phyloP scores from a whole-genome alignment of 2,329 filamentous ascomycete genomes.

The Clonostachys byssicola region DNA sequence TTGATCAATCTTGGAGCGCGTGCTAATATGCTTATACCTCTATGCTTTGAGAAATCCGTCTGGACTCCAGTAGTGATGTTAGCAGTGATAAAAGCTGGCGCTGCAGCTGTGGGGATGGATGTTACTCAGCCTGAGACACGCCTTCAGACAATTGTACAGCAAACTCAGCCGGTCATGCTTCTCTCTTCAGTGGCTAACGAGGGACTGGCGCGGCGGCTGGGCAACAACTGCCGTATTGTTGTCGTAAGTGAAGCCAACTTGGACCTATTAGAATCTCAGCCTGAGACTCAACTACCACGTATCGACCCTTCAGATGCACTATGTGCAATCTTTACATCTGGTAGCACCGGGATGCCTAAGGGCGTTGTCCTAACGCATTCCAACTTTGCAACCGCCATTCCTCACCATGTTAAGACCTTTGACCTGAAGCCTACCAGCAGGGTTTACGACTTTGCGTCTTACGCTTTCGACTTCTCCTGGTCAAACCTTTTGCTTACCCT shows the following conservation, averaged over 20 bases:
- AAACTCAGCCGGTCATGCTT: conserved; percentile 24
- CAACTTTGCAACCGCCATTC: conserved; percentile 7
- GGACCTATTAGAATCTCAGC: background rate
- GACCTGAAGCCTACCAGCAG: conserved; percentile 33
- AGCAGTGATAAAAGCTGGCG: conserved; percentile 17
- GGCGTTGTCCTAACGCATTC: conserved; percentile 8
- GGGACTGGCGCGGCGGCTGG: conserved; percentile 27
- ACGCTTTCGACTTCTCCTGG: conserved; percentile 52
- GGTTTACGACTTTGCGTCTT: conserved; percentile 43
- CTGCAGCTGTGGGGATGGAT: conserved; percentile 17
- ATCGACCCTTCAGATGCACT: conserved; percentile 28
- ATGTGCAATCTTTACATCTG: conserved; percentile 20
- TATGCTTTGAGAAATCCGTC: conserved; percentile 18
- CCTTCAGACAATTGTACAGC: conserved; percentile 17
- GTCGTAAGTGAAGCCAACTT: conserved; percentile 19
- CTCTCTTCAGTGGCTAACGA: conserved; percentile 9
- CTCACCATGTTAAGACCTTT: conserved; percentile 33
- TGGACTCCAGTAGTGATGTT: conserved; percentile 15
- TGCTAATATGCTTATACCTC: conserved; percentile 9
- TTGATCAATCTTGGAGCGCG: conserved; percentile 1
- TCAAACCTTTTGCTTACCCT: conserved; percentile 9
- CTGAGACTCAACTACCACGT: conserved; percentile 7
- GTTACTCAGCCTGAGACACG: conserved; percentile 10
- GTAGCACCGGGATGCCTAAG: conserved; percentile 11
- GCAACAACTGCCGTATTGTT: conserved; percentile 23